Percentiles rank a stretch among this genome's conserved stretches.
phyloP scores from a whole-genome alignment of 1,139 yeast genomes.

The Magnusiomyces sp. region DNA sequence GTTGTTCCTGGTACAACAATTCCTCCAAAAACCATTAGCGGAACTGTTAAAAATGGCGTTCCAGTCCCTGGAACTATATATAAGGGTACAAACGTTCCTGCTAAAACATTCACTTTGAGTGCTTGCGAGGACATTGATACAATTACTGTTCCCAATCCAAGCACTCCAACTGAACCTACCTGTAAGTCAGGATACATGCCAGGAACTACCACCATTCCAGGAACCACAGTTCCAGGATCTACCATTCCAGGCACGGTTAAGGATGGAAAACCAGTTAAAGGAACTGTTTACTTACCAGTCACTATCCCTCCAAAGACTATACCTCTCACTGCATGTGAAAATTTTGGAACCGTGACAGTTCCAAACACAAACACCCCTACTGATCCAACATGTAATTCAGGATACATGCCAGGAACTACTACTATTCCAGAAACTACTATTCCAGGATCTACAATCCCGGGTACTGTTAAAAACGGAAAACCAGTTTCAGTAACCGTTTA shows the following conservation, averaged over 20 bases:
- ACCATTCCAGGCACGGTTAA: constrained; percentile 2
- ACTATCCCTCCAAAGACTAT: constrained; percentile 1
- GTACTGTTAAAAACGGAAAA: neutral
- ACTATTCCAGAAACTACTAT: too few species aligned
- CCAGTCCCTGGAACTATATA: constrained; percentile 6
- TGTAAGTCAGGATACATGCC: constrained; percentile 1
- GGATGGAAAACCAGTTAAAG: constrained; percentile 4
- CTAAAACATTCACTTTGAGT: constrained; percentile 2
- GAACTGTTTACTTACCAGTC: constrained; percentile 4
- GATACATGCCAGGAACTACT: neutral
- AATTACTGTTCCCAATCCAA: neutral
- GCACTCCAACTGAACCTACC: neutral
- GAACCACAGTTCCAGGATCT: constrained; percentile 4
- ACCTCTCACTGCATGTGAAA: constrained; percentile 2
- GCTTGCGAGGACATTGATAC: neutral
- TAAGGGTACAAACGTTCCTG: constrained; percentile 1
- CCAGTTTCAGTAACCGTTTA: constrained; percentile 8
- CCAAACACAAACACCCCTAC: constrained; percentile 1
- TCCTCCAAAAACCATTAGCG: neutral
- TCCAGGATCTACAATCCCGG: neutral
- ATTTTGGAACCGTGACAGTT: constrained; percentile 1
- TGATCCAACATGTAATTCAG: neutral
- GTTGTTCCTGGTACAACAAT: constrained; percentile 3
- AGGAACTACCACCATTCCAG: constrained; percentile 6
- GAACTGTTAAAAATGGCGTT: neutral